Evolutionary conservation across 345 rosid species (phyloP), one percentile per base, ranked within the genome.

Genomic region (Reutealis trisperma): DNA sequence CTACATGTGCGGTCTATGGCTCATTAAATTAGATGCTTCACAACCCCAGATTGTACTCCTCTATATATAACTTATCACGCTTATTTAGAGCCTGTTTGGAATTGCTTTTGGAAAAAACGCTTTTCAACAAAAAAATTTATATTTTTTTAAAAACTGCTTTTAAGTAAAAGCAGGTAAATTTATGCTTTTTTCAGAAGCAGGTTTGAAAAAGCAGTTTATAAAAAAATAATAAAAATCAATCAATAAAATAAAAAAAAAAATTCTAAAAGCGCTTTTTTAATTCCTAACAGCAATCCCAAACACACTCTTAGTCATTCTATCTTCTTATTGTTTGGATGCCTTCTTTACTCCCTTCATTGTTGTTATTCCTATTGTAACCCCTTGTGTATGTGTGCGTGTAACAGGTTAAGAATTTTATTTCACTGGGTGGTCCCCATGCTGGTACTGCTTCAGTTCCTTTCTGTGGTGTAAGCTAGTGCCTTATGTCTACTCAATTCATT

Each of bases 371-470:
- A 18, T 44, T 32, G 19, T 47, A 61, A 75, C 30, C 15, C 52
- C 57, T 27, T 80, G 72, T 61, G 59, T 7, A 18, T 18, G 22
- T 15, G 3, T 70, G 14, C 52, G 11, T 70, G 84, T 63, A 62
- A 77, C 85, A 94, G 98, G 97, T 94, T 74, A 91, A 88, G 87
- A 94, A 82, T 75, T 90, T 86, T 71, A 83, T 94, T 79, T 91
- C 97, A 2, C 71, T 94, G 62, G 97, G 82, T 16, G 98, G 98
- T 75, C 85, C 87, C 45, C 97, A 94, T 82, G 98, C 98, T 65
- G 97, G 95, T 61, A 87, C 85, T 72, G 97, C 98, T 32, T 89
- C 98, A 2, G 79, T 91, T 79, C 98, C 98, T 8, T 85, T 93
- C 64, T 93, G 97, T 71, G 90, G 91, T 47, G 95, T 94, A 82